These are phyloP conservation scores for Aphanomyces euteiches DNA, from an alignment of 352 stramenopile genomes.

Conservation along the genomic window DNA sequence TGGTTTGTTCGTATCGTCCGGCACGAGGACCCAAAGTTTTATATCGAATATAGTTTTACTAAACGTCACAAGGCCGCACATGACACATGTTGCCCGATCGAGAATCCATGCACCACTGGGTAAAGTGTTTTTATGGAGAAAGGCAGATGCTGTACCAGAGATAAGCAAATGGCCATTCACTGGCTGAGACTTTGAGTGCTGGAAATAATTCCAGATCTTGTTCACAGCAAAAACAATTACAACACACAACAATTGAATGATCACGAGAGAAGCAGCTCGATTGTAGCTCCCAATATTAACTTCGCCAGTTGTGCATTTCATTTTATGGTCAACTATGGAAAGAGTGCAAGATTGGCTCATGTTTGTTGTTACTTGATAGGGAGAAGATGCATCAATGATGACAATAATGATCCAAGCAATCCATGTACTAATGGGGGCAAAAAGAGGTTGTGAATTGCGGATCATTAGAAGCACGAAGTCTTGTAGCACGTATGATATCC, in stretches of 20 bases:
- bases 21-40: neutral
- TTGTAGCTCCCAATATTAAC: neutral
- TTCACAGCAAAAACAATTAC: neutral
- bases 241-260: neutral
- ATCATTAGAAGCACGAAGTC: neutral
- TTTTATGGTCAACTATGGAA: neutral
- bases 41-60: neutral
- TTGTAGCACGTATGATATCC: conserved; percentile 14
- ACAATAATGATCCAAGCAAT: neutral
- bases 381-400: neutral
- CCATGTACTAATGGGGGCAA: neutral
- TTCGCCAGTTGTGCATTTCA: neutral
- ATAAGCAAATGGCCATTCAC: neutral
- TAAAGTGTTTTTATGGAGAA: neutral
- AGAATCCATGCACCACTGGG: neutral
- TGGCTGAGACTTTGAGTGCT: neutral
- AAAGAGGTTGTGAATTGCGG: neutral
- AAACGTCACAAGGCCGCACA: neutral
- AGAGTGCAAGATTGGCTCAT: neutral
- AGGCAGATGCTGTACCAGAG: neutral
- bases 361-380: neutral
- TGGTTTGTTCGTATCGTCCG: neutral
- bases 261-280: neutral
- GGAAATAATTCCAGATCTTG: neutral
- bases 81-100: neutral